These are phyloP conservation scores for Colletotrichum noveboracense DNA, from an alignment of 2,329 filamentous ascomycete species.

Conservation along the genomic window DNA sequence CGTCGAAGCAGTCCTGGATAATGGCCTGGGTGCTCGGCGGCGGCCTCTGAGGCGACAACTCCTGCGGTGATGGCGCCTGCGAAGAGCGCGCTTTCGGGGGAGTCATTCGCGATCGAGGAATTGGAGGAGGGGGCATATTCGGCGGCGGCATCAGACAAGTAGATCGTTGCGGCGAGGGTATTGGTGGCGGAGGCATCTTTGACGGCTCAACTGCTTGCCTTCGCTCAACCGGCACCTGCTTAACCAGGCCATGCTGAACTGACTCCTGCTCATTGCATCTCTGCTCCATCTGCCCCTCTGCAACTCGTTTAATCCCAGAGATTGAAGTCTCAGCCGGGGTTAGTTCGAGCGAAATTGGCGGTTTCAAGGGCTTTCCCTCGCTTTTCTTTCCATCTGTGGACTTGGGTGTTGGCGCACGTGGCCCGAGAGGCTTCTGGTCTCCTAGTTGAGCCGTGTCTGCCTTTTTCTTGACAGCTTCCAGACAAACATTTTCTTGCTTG, in stretches of 20 bases:
- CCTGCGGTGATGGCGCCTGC: slow-evolving; percentile 7
- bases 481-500: neutral
- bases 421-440: neutral
- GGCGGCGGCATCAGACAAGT: neutral
- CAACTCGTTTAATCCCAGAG: neutral
- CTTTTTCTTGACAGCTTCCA: neutral
- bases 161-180: neutral
- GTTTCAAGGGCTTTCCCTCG: neutral
- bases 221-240: neutral
- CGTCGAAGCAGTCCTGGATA: slow-evolving; percentile 52
- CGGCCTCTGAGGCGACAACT: slow-evolving; percentile 26
- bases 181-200: neutral
- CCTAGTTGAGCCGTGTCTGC: neutral
- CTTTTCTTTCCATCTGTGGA: neutral
- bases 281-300: neutral
- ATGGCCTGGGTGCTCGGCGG: slow-evolving; percentile 58
- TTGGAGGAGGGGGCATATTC: neutral
- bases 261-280: neutral
- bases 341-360: neutral
- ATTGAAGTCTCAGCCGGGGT: neutral
- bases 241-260: neutral
- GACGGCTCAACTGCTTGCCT: neutral
- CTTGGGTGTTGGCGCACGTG: neutral
- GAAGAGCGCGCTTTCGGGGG: slow-evolving; percentile 18
- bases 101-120: neutral